Conservation (phyloP, 768 basidiomycete genomes). For the Lentinus brumalis region DNA sequence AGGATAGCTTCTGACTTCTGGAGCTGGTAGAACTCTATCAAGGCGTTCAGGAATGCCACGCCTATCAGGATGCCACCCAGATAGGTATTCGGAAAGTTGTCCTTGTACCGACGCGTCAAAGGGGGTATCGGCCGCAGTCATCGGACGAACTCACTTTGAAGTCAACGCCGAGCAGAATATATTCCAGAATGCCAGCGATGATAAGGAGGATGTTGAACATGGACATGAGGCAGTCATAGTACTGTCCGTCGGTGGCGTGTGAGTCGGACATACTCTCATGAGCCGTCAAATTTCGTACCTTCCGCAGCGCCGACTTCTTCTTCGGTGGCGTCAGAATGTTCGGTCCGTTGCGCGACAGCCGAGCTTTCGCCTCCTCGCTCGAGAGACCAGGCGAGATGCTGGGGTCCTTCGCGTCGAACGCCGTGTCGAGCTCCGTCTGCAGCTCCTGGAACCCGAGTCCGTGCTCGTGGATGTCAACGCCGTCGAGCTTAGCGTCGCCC, state of each 20-base stretch:
- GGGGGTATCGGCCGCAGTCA: not conserved
- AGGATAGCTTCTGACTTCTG: conserved; percentile 76
- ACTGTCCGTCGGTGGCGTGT: conserved; percentile 38
- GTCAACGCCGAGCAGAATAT: conserved; percentile 62
- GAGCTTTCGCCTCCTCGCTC: conserved; percentile 50
- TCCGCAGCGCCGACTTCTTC: conserved; percentile 64
- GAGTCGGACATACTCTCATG: not conserved
- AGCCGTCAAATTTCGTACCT: conserved; percentile 40
- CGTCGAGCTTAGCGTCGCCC: conserved; percentile 32
- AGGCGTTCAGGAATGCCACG: conserved; percentile 69
- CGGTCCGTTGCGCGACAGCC: conserved; percentile 58
- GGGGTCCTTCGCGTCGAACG: conserved; percentile 56
- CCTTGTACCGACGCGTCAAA: conserved; percentile 34
- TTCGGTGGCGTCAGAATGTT: conserved; percentile 68
- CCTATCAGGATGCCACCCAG: conserved; percentile 69
- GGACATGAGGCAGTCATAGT: conserved; percentile 61
- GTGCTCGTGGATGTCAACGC: conserved; percentile 65
- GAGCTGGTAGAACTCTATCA: conserved; percentile 70
- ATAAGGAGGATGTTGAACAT: conserved; percentile 70
- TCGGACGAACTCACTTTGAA: conserved; percentile 45
- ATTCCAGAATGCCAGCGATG: conserved; percentile 65
- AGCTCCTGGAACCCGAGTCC: conserved; percentile 45
- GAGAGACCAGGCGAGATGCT: conserved; percentile 52
- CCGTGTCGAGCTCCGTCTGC: conserved; percentile 45
- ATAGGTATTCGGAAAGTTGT: conserved; percentile 66